These are phyloP conservation scores for Lepidium sativum DNA, from an alignment of 345 rosid genomes.

Conservation along the genomic window DNA sequence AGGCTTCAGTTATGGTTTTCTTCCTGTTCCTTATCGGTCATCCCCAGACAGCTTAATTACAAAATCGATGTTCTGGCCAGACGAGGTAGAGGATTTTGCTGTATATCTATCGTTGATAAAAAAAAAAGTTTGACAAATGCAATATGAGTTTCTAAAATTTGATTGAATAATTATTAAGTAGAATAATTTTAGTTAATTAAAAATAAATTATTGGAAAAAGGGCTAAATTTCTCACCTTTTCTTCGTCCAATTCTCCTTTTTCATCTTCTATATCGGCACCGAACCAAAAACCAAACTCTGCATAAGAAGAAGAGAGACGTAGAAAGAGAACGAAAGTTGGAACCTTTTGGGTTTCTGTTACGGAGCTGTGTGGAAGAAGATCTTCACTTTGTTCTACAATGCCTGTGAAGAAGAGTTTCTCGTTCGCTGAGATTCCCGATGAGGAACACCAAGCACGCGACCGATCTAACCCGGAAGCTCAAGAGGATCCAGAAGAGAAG, in stretches of 20 bases:
- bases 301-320: not conserved
- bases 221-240: not conserved
- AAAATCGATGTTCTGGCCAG: too few relatives aligned
- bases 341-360: not conserved
- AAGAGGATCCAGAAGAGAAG: constrained; percentile 10
- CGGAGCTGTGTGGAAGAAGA: not conserved
- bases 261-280: constrained; percentile 15
- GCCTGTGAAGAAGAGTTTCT: constrained; percentile 56
- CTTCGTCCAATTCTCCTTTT: constrained; percentile 8
- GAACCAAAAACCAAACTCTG: constrained; percentile 17
- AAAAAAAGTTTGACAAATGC: too few relatives aligned
- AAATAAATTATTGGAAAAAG: not conserved
- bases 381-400: constrained; percentile 31
- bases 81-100: too few relatives aligned
- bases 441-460: constrained; percentile 24
- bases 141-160: too few relatives aligned
- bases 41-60: too few relatives aligned
- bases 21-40: too few relatives aligned
- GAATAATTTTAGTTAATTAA: not conserved
- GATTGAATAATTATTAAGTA: too few relatives aligned
- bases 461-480: constrained; percentile 10
- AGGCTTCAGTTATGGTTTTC: too few relatives aligned
- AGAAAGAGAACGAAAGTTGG: constrained; percentile 1
- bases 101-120: too few relatives aligned
- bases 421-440: constrained; percentile 39